Percentiles rank a stretch among this genome's conserved stretches.
Evolutionary conservation across 108 stramenopile species (phyloP).

Genomic region (Pseudonitzschia pungens): DNA sequence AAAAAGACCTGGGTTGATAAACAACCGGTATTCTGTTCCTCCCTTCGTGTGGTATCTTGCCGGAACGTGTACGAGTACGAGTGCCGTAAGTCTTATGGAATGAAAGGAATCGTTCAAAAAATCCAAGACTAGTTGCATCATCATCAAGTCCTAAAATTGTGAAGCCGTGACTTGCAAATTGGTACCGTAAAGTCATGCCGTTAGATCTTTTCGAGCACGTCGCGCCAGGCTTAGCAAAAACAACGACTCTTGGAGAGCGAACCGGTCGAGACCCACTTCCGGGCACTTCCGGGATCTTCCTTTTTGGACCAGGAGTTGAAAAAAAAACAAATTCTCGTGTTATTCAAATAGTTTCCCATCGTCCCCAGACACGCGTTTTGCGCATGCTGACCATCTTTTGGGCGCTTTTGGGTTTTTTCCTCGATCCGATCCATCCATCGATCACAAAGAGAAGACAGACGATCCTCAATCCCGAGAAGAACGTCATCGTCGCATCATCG

Average conservation of each 20-base stretch:
- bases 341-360: not conserved
- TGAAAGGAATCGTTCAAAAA: too few species aligned
- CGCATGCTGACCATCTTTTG: not conserved
- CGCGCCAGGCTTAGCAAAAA: not conserved
- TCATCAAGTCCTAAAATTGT: not conserved
- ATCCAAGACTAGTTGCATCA: too few species aligned
- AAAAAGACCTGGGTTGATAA: not conserved
- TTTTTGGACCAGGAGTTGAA: too few species aligned
- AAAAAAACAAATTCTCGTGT: too few species aligned
- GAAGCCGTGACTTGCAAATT: not conserved
- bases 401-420: not conserved
- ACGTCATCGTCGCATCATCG: too few species aligned
- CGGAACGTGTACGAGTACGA: not conserved
- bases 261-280: not conserved
- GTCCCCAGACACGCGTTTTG: not conserved
- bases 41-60: not conserved
- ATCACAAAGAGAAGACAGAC: not conserved
- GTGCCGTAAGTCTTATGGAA: too few species aligned
- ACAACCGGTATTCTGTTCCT: not conserved
- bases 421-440: not conserved
- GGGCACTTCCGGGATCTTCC: too few species aligned
- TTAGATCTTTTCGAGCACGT: not conserved
- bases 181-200: not conserved
- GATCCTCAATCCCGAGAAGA: too few species aligned
- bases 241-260: not conserved